Percentiles rank a stretch among this genome's conserved stretches.
Evolutionary conservation across 192 early-diverging fungal genomes (phyloP).

Genomic region (Backusella psychrophila): DNA sequence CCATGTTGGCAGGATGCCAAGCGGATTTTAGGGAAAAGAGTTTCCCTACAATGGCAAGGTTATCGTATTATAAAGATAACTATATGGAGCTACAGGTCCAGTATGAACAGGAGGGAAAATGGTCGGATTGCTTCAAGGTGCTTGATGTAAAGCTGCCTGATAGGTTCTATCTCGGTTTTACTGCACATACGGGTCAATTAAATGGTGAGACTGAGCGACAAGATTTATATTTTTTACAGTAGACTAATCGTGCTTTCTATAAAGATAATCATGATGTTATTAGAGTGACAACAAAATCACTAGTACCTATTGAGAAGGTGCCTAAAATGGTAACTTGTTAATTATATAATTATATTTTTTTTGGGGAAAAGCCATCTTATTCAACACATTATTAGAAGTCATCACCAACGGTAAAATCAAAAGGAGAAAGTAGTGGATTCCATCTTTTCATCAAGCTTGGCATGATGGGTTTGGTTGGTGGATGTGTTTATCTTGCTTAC

Average conservation of each 20-base stretch:
- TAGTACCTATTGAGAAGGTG: conserved; percentile 20
- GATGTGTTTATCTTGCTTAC: not conserved
- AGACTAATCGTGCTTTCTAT: not conserved
- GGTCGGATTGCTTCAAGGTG: conserved; percentile 81
- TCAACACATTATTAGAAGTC: not conserved
- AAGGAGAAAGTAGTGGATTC: not conserved
- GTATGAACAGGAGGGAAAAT: conserved; percentile 55
- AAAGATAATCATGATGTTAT: conserved; percentile 49
- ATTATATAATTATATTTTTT: too few species aligned
- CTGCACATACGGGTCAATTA: conserved; percentile 90
- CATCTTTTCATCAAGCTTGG: not conserved
- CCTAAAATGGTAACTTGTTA: conserved; percentile 14
- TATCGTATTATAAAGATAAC: conserved; percentile 74
- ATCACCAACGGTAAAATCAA: not conserved
- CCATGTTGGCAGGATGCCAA: conserved; percentile 65
- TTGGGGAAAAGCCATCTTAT: too few species aligned
- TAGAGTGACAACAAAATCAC: conserved; percentile 35
- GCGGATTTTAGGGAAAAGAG: conserved; percentile 75
- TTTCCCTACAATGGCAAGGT: conserved; percentile 57
- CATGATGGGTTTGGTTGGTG: not conserved
- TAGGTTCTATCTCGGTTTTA: conserved; percentile 86
- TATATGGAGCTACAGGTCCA: conserved; percentile 50
- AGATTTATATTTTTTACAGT: conserved; percentile 14
- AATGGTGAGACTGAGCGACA: conserved; percentile 50
- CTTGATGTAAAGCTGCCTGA: conserved; percentile 75